Evolutionary conservation across 108 stramenopile species (phyloP).

Genomic region (Aurantiochytrium sp.): DNA sequence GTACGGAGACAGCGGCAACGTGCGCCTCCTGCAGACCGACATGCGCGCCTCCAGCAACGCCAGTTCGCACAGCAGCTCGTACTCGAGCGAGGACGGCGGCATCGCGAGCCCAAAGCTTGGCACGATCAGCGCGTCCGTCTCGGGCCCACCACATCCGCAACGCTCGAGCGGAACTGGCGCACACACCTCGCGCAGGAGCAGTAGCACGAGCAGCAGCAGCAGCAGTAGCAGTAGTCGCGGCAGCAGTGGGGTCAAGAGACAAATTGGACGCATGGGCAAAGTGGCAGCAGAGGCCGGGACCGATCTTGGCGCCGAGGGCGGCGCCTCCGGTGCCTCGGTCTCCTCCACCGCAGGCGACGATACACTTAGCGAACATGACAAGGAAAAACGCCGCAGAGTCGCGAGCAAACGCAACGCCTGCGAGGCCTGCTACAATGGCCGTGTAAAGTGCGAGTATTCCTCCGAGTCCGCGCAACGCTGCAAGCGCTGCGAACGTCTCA

Average conservation of each 20-base stretch:
- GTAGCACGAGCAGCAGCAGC: too few species aligned
- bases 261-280: too few species aligned
- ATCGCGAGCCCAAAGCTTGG: too few species aligned
- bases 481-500: background rate
- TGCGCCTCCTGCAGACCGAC: background rate
- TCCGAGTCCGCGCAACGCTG: background rate
- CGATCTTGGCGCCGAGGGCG: too few species aligned
- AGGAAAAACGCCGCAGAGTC: background rate
- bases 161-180: too few species aligned
- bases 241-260: too few species aligned
- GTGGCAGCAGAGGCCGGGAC: too few species aligned
- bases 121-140: too few species aligned
- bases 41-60: background rate
- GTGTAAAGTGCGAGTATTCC: background rate
- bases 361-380: background rate
- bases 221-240: too few species aligned
- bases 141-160: too few species aligned
- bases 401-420: background rate
- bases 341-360: background rate
- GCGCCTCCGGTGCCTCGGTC: too few species aligned
- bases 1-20: background rate
- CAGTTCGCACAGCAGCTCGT: background rate
- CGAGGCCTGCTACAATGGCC: background rate
- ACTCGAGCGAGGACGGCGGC: background rate
- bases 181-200: too few species aligned